Evolutionary conservation across 225 moss, liverwort and hornwort species (phyloP), one percentile per base, ranked within the genome.

Genomic region (Anthoceros angustus): DNA sequence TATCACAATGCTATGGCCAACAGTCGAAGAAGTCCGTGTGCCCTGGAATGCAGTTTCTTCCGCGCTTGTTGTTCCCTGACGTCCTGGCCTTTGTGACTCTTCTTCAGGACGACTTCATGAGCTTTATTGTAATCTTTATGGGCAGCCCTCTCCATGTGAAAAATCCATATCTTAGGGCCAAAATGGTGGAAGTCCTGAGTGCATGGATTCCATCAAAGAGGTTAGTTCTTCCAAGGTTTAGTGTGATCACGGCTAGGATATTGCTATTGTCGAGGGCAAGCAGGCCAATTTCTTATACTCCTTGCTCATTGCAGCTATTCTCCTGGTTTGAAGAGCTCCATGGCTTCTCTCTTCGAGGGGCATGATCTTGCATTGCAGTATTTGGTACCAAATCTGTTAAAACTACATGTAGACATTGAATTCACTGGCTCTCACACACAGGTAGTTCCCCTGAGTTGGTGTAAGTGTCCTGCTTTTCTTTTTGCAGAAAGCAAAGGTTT

Each of bases 101-200:
- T 69, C 71, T 76, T 73, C 88, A 98, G 95, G 95, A 98, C 73
- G 88, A 98, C 72, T 98, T 89, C 48, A 98, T 98, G 95, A 91
- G 95, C 79, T 98, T 98, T 69, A 92, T 98, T 68, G 91, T 98
- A 23, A 98, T 98, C 91, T 92, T 98, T 70, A 91, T 98, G 95
- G 95, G 91, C 62, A 98, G 95, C 70, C 95, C 95, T 5, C 84
- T 86, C 64, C 87, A 98, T 79, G 86, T 98, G 11, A 91, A 86
- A 68, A 91, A 98, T 77, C 95, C 95, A 23, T 98, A 98, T 71
- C 69, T 98, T 39, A 80, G 95, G 72, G 95, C 91, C 61, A 98
- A 98, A 77, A 91, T 98, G 95, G 95, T 98, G 73, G 95, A 98
- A 81, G 95, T 98, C 18, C 76, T 98, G 72, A 98, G 71, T 71